Base-by-base conservation (phyloP, 768 basidiomycete species). In the Macrolepiota albuminosa region DNA sequence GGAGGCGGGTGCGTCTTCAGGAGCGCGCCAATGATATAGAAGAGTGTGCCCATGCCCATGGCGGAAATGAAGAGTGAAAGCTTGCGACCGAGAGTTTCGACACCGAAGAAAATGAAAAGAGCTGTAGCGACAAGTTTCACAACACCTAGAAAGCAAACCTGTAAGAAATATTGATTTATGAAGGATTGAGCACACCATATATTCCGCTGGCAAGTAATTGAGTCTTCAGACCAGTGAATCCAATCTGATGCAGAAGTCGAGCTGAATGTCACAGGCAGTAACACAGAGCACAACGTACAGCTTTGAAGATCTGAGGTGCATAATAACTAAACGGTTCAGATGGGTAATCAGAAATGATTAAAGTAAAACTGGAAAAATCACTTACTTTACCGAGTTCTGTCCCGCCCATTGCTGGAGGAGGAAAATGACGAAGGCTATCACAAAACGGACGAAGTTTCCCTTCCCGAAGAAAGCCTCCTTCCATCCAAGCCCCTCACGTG, bases 21-120 rank as follows among this genome's bases (percentile, higher is more conserved):
- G 60, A 93, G 81, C 7, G 91, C 87, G n/a, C 91, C 93, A 64
- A 94, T 83, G 72, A 93, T 89, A 76, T 85, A 93, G 77, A 93
- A 91, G 54, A 85, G 76, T 42, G 73, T 75, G 26, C 89, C 89
- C 93, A 95, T 95, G 60, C 90, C 88, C 56, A 89, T 71, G 1
- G 86, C 86, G 26, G 88, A 88, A 63, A 87, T 85, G 70, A 91
- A 79, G 11, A 95, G 72, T 5, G 87, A 88, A 40, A 80, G 72
- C 66, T 84, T 88, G 11, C 90, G 84, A 1, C 90, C 90, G 0
- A 89, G 72, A 21, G 78, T 75, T 64, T 92, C 89, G 51, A 87
- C 86, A 39, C 86, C 76, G 66, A 85, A 80, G 70, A 85, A 84
- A 37, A 92, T 79, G 70, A 88, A 90, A 57, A 89, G 46, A 2